These are phyloP conservation scores for Gossypium laxum DNA, from an alignment of 441 rosid genomes.

Conservation along the genomic window DNA sequence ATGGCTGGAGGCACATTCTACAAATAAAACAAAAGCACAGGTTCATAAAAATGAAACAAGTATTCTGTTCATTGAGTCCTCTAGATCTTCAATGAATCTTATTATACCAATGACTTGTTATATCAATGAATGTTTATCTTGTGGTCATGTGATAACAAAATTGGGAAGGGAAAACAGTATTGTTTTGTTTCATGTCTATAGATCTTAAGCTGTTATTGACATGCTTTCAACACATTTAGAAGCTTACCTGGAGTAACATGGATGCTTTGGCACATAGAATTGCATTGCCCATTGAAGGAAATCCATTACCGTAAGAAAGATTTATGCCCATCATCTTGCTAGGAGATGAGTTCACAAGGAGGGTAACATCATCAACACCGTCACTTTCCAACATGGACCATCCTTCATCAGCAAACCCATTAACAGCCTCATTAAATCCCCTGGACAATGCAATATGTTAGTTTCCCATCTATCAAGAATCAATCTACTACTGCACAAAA, in stretches of 20 bases:
- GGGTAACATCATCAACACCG: conserved; percentile 58
- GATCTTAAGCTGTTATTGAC: neutral
- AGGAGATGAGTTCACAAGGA: conserved; percentile 52
- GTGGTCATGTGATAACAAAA: neutral
- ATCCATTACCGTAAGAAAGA: conserved; percentile 43
- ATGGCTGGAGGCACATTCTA: conserved; percentile 66
- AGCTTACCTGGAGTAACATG: conserved; percentile 52
- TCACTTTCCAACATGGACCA: conserved; percentile 68
- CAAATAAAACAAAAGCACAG: neutral
- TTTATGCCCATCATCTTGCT: conserved; percentile 47
- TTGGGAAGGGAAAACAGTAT: neutral
- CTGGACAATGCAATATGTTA: conserved; percentile 26
- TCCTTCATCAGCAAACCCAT: conserved; percentile 59
- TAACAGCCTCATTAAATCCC: conserved; percentile 66
- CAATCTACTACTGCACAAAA: neutral
- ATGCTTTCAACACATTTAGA: neutral
- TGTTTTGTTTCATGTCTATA: neutral
- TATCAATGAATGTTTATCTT: neutral
- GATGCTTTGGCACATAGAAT: conserved; percentile 65
- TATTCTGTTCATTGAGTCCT: neutral
- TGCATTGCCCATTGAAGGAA: conserved; percentile 48
- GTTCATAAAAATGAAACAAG: neutral
- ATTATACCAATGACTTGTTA: neutral
- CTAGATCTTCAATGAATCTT: neutral
- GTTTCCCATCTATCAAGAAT: neutral